These are phyloP conservation scores for Boletellus emodensis DNA, from an alignment of 768 basidiomycete species.

Conservation along the genomic window DNA sequence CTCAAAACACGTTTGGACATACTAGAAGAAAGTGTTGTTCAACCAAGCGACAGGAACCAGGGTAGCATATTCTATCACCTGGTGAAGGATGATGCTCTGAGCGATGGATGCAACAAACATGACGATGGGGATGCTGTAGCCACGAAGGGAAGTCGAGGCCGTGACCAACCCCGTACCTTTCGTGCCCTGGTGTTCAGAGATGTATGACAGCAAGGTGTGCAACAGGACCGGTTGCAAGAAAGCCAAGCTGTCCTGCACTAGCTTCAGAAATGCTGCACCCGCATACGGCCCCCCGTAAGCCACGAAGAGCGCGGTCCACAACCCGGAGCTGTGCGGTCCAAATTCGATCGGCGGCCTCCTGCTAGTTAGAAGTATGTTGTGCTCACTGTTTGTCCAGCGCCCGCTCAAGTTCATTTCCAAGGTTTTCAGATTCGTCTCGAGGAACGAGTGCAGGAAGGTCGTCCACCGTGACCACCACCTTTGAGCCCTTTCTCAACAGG, in stretches of 20 bases:
- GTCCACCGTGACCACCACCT: slow-evolving; percentile 70
- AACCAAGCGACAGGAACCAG: not conserved
- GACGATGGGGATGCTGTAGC: slow-evolving; percentile 67
- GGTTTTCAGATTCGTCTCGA: slow-evolving; percentile 63
- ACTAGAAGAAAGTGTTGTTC: slow-evolving; percentile 38
- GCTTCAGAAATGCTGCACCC: slow-evolving; percentile 59
- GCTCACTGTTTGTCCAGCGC: slow-evolving; percentile 65
- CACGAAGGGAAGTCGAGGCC: slow-evolving; percentile 46
- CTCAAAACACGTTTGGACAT: slow-evolving; percentile 80
- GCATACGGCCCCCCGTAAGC: slow-evolving; percentile 80
- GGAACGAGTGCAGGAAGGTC: slow-evolving; percentile 77
- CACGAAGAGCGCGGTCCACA: slow-evolving; percentile 70
- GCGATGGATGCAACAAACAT: slow-evolving; percentile 80
- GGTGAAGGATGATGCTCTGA: slow-evolving; percentile 79
- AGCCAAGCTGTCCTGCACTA: slow-evolving; percentile 71
- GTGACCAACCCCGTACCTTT: slow-evolving; percentile 27
- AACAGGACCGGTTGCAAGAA: slow-evolving; percentile 67
- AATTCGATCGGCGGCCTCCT: not conserved
- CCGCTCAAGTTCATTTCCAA: slow-evolving; percentile 58
- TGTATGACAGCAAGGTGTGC: slow-evolving; percentile 68
- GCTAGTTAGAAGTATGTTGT: not conserved
- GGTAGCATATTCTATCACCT: slow-evolving; percentile 40
- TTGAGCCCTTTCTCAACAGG: slow-evolving; percentile 71
- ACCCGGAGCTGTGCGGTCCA: slow-evolving; percentile 39
- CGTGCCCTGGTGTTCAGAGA: slow-evolving; percentile 66